phyloP scores from a whole-genome alignment of 2,329 filamentous ascomycete species.

The Parastagonospora nodorum region DNA sequence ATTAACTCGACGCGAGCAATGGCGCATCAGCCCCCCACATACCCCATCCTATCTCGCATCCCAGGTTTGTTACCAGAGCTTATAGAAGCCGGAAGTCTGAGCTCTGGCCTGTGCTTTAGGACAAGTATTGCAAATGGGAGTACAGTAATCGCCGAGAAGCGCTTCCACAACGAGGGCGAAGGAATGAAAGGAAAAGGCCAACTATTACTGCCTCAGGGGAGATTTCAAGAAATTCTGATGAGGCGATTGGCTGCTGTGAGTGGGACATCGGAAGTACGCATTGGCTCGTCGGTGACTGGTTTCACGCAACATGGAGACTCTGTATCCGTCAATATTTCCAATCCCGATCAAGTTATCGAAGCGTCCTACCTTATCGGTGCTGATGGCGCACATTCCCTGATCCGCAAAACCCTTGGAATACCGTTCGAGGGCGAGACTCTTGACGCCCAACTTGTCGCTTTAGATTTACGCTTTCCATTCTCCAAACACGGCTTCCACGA shows the following conservation, averaged over 20 bases:
- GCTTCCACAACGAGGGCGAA: slow-evolving; percentile 27
- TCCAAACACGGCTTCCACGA: slow-evolving; percentile 45
- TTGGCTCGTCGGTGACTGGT: slow-evolving; percentile 24
- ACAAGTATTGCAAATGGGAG: slow-evolving; percentile 26
- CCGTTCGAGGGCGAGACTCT: slow-evolving; percentile 42
- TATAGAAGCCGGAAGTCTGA: slow-evolving; percentile 28
- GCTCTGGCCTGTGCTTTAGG: slow-evolving; percentile 35
- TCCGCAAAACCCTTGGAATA: slow-evolving; percentile 26
- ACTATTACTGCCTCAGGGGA: slow-evolving; percentile 37
- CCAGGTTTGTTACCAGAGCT: slow-evolving; percentile 45
- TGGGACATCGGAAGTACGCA: slow-evolving; percentile 18
- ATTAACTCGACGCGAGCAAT: slow-evolving; percentile 47
- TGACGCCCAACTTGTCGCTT: slow-evolving; percentile 46
- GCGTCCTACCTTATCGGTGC: slow-evolving; percentile 39
- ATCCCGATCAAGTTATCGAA: slow-evolving; percentile 14
- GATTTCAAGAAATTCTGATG: slow-evolving; percentile 36
- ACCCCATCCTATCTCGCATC: slow-evolving; percentile 45
- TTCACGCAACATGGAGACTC: slow-evolving; percentile 1
- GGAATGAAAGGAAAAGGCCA: slow-evolving; percentile 29
- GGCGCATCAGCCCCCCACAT: slow-evolving; percentile 49
- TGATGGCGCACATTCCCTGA: slow-evolving; percentile 32
- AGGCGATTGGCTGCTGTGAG: slow-evolving; percentile 15
- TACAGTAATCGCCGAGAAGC: slow-evolving; percentile 34
- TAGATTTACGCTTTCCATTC: slow-evolving; percentile 46
- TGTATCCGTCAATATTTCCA: too few relatives aligned